Evolutionary conservation across 805 yeast species (phyloP), one percentile per base, ranked within the genome.

Genomic region (Metschnikowia lochheadii): DNA sequence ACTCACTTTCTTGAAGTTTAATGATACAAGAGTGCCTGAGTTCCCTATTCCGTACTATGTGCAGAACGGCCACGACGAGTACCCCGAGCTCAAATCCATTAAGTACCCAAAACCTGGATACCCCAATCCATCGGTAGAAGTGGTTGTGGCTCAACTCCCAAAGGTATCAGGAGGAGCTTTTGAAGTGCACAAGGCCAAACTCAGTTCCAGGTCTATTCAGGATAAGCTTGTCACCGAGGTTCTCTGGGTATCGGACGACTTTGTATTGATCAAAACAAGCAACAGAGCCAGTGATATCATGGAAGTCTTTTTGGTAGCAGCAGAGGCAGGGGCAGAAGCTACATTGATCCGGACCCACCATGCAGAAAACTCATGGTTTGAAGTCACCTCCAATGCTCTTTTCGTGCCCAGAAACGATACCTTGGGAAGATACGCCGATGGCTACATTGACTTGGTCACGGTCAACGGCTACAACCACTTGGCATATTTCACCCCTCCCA

Each of bases 21-120:
- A 89, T 64, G 96, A 90, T 59, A 78, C 92, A 1, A 62, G 66
- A 5, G 96, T 89, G 1, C 85, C 86, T 2, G 84, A 78, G 41
- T 89, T 76, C 64, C 80, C 88, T 1, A 80, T 89, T 38, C 89
- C 91, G 4, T 88, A 84, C 64, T 89, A 80, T 68, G 86, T 82
- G 13, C 86, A 84, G 56, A 66, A 72, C 45, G 70, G 67, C 33
- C 57, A 57, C 41, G 68, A 70, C 44, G 63, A 68, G 38, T 67
- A 67, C n/a, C 70, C 75, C 11, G 73, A 74, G 26, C 66, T 76
- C 13, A 87, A 88, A 60, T 89, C 96, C 2, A 56, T 64, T 44
- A 64, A 63, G 5, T 89, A 89, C 63, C 96, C 96, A 7, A 89
- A 89, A 62, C 84, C 96, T 6, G 96, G 96, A 0, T 80, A 72